These are phyloP conservation scores for Hanseniaspora meyeri DNA, from an alignment of 805 yeast species.

Conservation along the genomic window DNA sequence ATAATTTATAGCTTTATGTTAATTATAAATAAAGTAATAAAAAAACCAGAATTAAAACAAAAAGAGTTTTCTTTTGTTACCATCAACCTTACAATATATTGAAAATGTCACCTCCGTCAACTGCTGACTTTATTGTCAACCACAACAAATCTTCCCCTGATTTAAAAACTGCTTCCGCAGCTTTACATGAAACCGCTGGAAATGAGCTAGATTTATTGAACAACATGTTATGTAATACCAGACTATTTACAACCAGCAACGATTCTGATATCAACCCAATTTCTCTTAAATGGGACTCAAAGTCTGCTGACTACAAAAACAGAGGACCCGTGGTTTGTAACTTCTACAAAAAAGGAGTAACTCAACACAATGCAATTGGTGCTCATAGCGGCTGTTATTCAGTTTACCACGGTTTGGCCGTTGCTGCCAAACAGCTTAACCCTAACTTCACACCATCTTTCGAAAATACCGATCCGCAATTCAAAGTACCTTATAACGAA, in stretches of 20 bases:
- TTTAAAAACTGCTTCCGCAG: conserved; percentile 15
- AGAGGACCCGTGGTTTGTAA: conserved; percentile 52
- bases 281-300: conserved; percentile 41
- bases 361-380: conserved; percentile 50
- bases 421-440: conserved; percentile 47
- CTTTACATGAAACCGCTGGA: conserved; percentile 25
- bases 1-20: too few species aligned
- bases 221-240: background rate
- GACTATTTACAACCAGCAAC: conserved; percentile 38
- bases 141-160: background rate
- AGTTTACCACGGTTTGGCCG: conserved; percentile 53
- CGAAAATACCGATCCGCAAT: conserved; percentile 53
- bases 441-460: conserved; percentile 44
- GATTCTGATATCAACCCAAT: conserved; percentile 40
- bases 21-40: background rate
- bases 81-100: too few species aligned
- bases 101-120: conserved; percentile 13
- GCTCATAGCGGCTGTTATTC: conserved; percentile 55
- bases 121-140: conserved; percentile 3
- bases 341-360: conserved; percentile 37
- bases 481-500: conserved; percentile 40
- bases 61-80: too few species aligned
- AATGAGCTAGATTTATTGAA: background rate
- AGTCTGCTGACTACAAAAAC: conserved; percentile 28
- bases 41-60: background rate